Percentiles rank a stretch among this genome's conserved stretches.
Conservation (phyloP, 1,284 basidiomycete genomes). For the Ustilago curta region DNA sequence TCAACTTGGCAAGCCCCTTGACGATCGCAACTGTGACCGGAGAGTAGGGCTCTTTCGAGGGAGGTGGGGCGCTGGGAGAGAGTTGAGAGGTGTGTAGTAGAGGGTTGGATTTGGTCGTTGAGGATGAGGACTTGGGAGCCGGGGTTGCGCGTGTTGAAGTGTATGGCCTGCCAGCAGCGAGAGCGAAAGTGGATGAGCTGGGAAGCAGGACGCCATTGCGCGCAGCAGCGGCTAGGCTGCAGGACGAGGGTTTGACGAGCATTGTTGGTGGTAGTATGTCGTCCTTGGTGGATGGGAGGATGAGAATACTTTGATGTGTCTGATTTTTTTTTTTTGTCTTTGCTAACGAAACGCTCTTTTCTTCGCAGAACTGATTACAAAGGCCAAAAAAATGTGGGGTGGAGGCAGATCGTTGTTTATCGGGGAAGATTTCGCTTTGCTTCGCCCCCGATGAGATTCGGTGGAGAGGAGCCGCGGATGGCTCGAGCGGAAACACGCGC, state of each 20-base stretch:
- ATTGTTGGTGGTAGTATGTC: constrained; percentile 5
- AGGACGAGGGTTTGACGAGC: constrained; percentile 33
- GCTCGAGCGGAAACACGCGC: constrained; percentile 9
- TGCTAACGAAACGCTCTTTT: constrained; percentile 13
- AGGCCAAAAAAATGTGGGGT: constrained; percentile 24
- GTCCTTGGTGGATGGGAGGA: background rate
- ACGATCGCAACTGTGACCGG: constrained; percentile 61
- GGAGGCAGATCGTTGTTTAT: constrained; percentile 10
- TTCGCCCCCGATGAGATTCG: background rate
- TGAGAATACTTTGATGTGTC: too few relatives aligned
- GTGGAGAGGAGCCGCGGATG: constrained; percentile 19
- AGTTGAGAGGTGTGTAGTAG: constrained; percentile 51
- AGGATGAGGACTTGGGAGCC: constrained; percentile 1
- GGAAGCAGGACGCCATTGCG: constrained; percentile 29
- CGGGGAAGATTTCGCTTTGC: too few relatives aligned
- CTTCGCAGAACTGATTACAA: constrained; percentile 1
- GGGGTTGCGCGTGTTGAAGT: constrained; percentile 16
- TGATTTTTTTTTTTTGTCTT: constrained; percentile 22
- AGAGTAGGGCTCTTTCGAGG: constrained; percentile 47
- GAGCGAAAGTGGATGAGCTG: constrained; percentile 1
- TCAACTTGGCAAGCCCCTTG: constrained; percentile 70
- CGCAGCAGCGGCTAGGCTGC: constrained; percentile 21
- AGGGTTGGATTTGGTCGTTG: constrained; percentile 16
- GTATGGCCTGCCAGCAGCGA: constrained; percentile 16
- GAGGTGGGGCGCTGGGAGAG: constrained; percentile 56